Base-by-base conservation (phyloP, 2,329 filamentous ascomycete species). In the Pyrenochaeta sp. region DNA sequence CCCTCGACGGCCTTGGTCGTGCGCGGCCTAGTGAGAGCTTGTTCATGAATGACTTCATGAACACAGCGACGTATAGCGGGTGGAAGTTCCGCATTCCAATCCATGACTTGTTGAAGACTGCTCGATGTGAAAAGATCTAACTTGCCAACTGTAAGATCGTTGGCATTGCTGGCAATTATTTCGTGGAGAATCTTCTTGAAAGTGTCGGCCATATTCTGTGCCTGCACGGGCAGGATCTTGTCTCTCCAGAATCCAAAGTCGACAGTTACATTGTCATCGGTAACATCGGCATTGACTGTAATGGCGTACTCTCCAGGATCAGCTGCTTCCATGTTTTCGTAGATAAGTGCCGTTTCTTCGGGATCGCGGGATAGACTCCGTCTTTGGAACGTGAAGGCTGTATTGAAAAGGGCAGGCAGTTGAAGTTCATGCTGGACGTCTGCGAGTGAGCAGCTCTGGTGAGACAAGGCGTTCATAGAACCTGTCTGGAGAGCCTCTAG, bases 381-480 rank as follows among this genome's bases (percentile, higher is more conserved):
- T 43, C 73, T 60, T 45, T 77, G 74, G 54, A 72, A 77, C 2
- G 75, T 77, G 59, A 77, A 77, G 6, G 72, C 72, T 1, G 75
- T 76, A 37, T 77, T 78, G 66, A 78, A 78, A 2, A 77, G 64
- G 1, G 71, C 63, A 3, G 70, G 67, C 3, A 77, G 61, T 30
- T 73, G 66, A 15, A 78, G 59, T 42, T 76, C 71, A 52, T 77
- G 74, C 45, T 78, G 74, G 7, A 78, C 69, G 50, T 77, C 72
- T 6, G 74, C 73, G 7, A 78, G 64, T 13, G 84, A 84, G 61
- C 81, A 83, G 54, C 77, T 79, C 57, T 85, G 84, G 59, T 85
- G 78, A 0, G 78, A 73, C 58, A 86, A 75, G 42, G 80, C 79
- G 39, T 76, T 71, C 22, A 83, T 75, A 19, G 82, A 81, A 53